A percentile compares a stretch with the other conserved stretches of the same genome.
phyloP scores from a whole-genome alignment of 495 filamentous ascomycete species.

The Penicillium simplicissimum region DNA sequence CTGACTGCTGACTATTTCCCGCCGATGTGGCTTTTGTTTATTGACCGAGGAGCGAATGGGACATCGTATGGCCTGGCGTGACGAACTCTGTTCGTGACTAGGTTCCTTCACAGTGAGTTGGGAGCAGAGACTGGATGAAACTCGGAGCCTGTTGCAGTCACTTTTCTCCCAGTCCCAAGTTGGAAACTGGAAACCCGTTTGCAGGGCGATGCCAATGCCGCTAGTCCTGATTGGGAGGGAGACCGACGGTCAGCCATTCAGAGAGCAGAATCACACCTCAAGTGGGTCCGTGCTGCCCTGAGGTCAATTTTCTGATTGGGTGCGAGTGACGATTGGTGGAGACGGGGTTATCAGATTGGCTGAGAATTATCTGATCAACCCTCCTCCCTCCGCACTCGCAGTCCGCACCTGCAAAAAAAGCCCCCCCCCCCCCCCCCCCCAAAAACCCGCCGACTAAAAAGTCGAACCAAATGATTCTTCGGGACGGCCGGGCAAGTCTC shows the following conservation, averaged over 20 bases:
- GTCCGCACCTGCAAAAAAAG: slow-evolving; percentile 2
- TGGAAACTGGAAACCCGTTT: background rate
- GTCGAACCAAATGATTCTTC: background rate
- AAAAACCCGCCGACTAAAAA: background rate
- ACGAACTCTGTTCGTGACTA: background rate
- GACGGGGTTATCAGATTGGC: slow-evolving; percentile 5
- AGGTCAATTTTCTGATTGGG: background rate
- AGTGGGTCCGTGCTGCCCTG: background rate
- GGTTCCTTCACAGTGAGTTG: background rate
- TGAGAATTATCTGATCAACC: slow-evolving; percentile 13
- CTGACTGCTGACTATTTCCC: background rate
- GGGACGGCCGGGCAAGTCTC: slow-evolving; percentile 4
- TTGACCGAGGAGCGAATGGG: slow-evolving; percentile 1
- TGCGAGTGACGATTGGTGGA: background rate
- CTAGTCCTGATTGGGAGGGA: background rate
- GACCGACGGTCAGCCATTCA: background rate
- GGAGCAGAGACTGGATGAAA: background rate
- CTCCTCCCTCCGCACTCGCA: too few species aligned
- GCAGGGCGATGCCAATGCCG: background rate
- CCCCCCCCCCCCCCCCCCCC: too few species aligned
- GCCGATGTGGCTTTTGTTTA: slow-evolving; percentile 4
- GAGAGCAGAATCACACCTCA: background rate
- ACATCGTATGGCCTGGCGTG: background rate
- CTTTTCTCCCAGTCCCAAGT: background rate
- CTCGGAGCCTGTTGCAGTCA: background rate